These are phyloP conservation scores for Boletus albobrunnescens DNA, from an alignment of 1,284 basidiomycete species.

Conservation along the genomic window DNA sequence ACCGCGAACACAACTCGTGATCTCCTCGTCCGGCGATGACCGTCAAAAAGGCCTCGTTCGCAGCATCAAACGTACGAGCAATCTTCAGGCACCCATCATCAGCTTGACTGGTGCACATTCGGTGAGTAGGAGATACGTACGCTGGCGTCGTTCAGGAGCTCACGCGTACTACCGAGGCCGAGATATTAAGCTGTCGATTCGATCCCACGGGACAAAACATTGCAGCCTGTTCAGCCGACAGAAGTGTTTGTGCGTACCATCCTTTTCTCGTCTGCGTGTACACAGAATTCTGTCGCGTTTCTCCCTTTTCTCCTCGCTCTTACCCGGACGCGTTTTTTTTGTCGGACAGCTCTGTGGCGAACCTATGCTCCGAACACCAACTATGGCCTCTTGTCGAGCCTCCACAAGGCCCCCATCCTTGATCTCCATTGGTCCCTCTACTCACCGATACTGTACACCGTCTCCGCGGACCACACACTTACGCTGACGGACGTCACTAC, in stretches of 20 bases:
- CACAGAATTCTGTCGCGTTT: not conserved
- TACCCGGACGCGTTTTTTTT: not conserved
- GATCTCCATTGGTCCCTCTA: conserved; percentile 80
- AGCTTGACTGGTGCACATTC: conserved; percentile 73
- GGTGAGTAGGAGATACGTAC: conserved; percentile 37
- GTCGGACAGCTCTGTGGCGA: conserved; percentile 63
- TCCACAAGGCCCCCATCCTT: conserved; percentile 75
- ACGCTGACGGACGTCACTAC: conserved; percentile 71
- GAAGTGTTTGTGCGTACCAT: conserved; percentile 75
- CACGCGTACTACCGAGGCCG: conserved; percentile 46
- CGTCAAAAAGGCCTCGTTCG: conserved; percentile 70
- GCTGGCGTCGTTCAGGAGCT: conserved; percentile 1
- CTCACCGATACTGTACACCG: conserved; percentile 70
- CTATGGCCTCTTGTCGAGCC: conserved; percentile 69
- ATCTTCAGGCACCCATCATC: conserved; percentile 76
- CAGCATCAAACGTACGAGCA: conserved; percentile 74
- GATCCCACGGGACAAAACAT: conserved; percentile 80
- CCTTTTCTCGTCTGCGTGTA: not conserved
- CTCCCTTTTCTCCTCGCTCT: too few relatives aligned
- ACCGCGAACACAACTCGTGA: conserved; percentile 64
- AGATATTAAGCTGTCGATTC: conserved; percentile 76
- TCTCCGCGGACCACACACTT: conserved; percentile 81
- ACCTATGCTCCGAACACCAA: conserved; percentile 81
- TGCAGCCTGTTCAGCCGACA: conserved; percentile 77
- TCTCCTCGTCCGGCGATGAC: conserved; percentile 68